Evolutionary conservation across 2,329 filamentous ascomycete genomes (phyloP).

Genomic region (Neofusicoccum laricinum): DNA sequence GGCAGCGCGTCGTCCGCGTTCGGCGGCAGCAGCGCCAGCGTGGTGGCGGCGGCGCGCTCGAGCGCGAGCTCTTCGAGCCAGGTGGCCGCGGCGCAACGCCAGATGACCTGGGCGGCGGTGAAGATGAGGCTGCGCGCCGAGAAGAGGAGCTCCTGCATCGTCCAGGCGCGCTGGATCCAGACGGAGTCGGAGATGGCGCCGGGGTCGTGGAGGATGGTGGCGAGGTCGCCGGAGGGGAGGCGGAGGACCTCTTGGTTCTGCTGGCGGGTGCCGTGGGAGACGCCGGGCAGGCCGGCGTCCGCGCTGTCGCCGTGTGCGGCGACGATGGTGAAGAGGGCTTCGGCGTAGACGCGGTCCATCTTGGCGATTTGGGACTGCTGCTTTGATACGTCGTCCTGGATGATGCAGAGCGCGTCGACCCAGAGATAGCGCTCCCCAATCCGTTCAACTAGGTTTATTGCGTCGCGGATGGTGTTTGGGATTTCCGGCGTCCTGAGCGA

Average conservation of each 20-base stretch:
- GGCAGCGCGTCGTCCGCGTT: background rate
- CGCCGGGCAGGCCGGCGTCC: background rate
- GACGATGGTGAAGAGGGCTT: background rate
- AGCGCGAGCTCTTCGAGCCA: background rate
- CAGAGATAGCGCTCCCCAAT: conserved; percentile 19
- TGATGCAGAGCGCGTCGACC: conserved; percentile 22
- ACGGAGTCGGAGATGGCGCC: background rate
- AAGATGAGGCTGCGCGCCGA: background rate
- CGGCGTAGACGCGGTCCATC: background rate
- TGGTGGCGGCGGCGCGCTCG: background rate
- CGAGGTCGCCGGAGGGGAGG: background rate
- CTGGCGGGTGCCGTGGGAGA: background rate
- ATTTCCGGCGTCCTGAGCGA: background rate
- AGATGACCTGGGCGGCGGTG: background rate
- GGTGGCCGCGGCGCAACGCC: background rate
- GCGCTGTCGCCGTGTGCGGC: background rate
- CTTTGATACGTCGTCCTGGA: conserved; percentile 9
- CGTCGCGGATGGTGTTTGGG: conserved; percentile 15
- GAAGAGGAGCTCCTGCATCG: background rate
- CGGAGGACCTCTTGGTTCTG: background rate
- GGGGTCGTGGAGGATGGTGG: background rate
- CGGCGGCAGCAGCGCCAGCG: background rate
- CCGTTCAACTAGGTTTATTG: conserved; percentile 6
- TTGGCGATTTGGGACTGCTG: background rate
- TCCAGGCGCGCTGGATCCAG: background rate